Evolutionary conservation across 352 stramenopile genomes (phyloP), one percentile per base, ranked within the genome.

Genomic region (Pythium scleroteichum): DNA sequence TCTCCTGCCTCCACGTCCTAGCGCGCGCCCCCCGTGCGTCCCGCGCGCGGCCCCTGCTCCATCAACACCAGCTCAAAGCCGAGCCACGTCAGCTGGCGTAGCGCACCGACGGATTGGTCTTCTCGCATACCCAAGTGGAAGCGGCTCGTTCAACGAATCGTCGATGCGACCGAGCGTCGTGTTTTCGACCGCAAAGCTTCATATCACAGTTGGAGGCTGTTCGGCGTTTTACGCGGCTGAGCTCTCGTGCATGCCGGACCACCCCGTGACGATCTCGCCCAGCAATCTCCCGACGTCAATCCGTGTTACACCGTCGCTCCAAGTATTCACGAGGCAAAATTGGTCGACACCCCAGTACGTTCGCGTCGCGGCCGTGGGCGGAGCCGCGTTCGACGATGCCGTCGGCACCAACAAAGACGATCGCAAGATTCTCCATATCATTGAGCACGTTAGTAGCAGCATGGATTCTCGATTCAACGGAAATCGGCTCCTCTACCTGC

Each of bases 171-270:
- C 71, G 13, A 83, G 71, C 16, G 66, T 87, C 13, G 62, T 76
- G 4, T 78, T 87, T 32, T 70, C 71, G 2, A 58, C 59, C 9
- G 53, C 59, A 5, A 55, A 62, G 23, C 62, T 89, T 17, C 52
- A 55, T 26, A 71, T 87, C 42, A 84, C 62, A 0, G 70, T 87
- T 7, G 71, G 72, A 9, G 76, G 78, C 13, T 62, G 66, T 29
- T 67, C 68, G 13, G 77, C 77, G 6, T 87, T 87, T 47, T 89
- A 89, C 62, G 79, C 78, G 10, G 79, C 73, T 1, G 54, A 53
- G 29, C 59, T 89, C 20, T 73, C 74, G 24, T 78, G 68, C 10
- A 64, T 53, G n/a, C 77, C 77, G 7, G 59, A 79, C 24, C 64
- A 75, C 42, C 10, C 59, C 0, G 79, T 89, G 27, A 86, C 79